Evolutionary conservation across 2,329 filamentous ascomycete species (phyloP).

Genomic region (Talaromyces sp.): DNA sequence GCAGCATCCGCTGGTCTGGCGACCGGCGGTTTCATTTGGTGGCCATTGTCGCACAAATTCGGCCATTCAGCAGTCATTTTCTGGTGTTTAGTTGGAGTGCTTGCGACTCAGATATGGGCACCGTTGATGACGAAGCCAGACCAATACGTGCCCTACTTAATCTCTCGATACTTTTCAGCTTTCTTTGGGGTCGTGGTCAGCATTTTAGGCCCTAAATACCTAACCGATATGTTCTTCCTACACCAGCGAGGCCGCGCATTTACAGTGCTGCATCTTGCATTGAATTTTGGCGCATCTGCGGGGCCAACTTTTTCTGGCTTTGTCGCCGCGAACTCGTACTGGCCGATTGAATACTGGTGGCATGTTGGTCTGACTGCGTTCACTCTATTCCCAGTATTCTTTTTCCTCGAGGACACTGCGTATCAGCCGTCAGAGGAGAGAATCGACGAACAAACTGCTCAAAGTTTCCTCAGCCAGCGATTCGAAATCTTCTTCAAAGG

Average conservation of each 20-base stretch:
- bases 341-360: conserved; percentile 6
- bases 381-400: not conserved
- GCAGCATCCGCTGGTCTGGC: conserved; percentile 1
- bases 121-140: conserved; percentile 6
- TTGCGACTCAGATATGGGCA: conserved; percentile 1
- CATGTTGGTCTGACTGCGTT: conserved; percentile 3
- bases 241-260: not conserved
- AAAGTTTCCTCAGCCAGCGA: not conserved
- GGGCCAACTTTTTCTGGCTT: conserved; percentile 4
- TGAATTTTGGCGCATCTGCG: conserved; percentile 4
- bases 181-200: conserved; percentile 1
- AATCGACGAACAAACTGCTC: not conserved
- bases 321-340: conserved; percentile 1
- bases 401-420: not conserved
- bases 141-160: not conserved
- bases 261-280: conserved; percentile 1
- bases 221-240: conserved; percentile 4
- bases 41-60: conserved; percentile 4
- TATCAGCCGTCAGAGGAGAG: not conserved
- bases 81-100: not conserved
- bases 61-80: conserved; percentile 7
- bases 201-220: not conserved
- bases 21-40: conserved; percentile 1
- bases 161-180: conserved; percentile 1
- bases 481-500: not conserved